A percentile compares a stretch with the other conserved stretches of the same genome.
Conservation (phyloP, 345 rosid genomes). For the Eucalyptus sp. region DNA sequence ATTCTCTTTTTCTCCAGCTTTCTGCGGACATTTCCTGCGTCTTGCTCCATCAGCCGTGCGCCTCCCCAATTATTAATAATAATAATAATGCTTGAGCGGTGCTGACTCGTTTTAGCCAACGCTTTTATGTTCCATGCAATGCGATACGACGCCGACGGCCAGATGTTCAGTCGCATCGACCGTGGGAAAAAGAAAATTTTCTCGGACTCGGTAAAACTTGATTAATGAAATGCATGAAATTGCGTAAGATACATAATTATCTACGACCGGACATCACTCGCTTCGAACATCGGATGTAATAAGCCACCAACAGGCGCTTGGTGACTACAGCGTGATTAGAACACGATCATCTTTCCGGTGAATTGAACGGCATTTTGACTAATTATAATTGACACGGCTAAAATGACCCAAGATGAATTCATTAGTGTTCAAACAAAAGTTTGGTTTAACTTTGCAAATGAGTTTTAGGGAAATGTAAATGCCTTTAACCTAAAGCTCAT, state of each 20-base stretch:
- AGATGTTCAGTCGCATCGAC: neutral
- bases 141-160: neutral
- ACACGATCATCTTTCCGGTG: rapidly evolving
- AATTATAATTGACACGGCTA: neutral
- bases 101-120: neutral
- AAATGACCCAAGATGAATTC: neutral
- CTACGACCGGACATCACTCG: rapidly evolving
- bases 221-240: neutral
- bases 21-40: neutral
- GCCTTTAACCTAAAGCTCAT: no score
- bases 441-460: rapidly evolving
- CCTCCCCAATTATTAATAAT: neutral
- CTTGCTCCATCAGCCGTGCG: neutral
- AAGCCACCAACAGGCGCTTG: rapidly evolving
- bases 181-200: neutral
- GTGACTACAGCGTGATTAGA: rapidly evolving
- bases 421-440: neutral
- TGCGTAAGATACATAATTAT: neutral
- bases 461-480: no score
- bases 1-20: neutral
- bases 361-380: neutral
- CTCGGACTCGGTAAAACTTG: rapidly evolving
- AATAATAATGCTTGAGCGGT: neutral
- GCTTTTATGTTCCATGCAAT: neutral
- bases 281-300: rapidly evolving